Base-by-base conservation (phyloP, 306 rosid genomes). In the Castanea sativa region DNA sequence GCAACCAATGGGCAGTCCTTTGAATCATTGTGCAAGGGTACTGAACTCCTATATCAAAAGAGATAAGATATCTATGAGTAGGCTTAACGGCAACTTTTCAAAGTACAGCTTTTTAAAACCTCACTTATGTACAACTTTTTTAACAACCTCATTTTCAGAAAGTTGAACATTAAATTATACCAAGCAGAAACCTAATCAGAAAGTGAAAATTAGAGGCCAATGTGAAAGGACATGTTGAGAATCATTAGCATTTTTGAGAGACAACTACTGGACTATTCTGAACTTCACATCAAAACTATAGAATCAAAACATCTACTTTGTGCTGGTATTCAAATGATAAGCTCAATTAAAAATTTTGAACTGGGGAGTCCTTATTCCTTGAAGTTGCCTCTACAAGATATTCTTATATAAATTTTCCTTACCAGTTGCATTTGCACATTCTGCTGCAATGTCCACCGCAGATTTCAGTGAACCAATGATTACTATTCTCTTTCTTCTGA, bases 381-480 rank as follows among this genome's bases (percentile, higher is more conserved):
- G 68, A 60, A 23, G 41, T 15, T 16, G 3, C 70, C 43, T 16
- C 23, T 16, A 64, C 32, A 10, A 6, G 12, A 15, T 14, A 6
- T 30, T n/a, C 45, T 30, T 30, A 1, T 2, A 65, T 6, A 65
- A 68, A 3, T 21, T 41, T 19, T n/a, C 76, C 79, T 75, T 9
- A 87, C 89, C 90, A 78, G 86, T 88, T 79, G 80, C 77, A 21
- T 82, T 58, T 55, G 92, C 87, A 79, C 92, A 90, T 76, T 86
- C 90, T 58, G 55, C 71, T 19, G 89, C 94, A 30, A 90, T 73
- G 72, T 90, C 94, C 4, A 83, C 4, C 19, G 82, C 92, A 20
- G 94, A 85, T 83, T 90, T 88, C 21, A n/a, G 52, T 21, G 92
- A 88, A 53, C 94, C 92, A 43, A 88, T 3, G 1, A 88, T 8